Conservation (phyloP, 495 filamentous ascomycete genomes). For the Penicillium cinerascens region DNA sequence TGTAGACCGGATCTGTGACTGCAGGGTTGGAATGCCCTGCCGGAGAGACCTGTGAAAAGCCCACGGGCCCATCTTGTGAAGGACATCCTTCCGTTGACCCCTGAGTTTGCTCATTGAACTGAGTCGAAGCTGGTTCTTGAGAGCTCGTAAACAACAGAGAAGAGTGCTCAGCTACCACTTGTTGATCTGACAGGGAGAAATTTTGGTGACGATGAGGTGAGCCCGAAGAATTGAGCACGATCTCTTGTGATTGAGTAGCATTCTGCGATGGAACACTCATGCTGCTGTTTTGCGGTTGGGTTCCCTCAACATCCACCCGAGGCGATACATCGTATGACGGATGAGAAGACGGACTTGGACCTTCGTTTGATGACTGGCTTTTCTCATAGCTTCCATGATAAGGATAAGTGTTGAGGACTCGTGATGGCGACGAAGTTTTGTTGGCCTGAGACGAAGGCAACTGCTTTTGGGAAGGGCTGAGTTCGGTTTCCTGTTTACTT, state of each 20-base stretch:
- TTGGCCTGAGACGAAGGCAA: conserved; percentile 23
- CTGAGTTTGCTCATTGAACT: conserved; percentile 5
- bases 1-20: conserved; percentile 6
- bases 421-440: conserved; percentile 39
- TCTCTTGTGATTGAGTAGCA: conserved; percentile 12
- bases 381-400: conserved; percentile 21
- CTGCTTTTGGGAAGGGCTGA: background rate
- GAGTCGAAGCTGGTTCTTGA: conserved; percentile 14
- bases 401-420: conserved; percentile 32
- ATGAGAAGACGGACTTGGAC: conserved; percentile 3
- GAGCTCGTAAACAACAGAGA: conserved; percentile 19
- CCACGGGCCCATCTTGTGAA: background rate
- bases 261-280: conserved; percentile 14
- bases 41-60: conserved; percentile 4
- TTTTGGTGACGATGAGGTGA: conserved; percentile 16
- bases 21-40: conserved; percentile 16
- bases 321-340: conserved; percentile 1
- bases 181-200: conserved; percentile 1
- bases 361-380: conserved; percentile 20
- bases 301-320: conserved; percentile 21
- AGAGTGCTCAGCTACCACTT: conserved; percentile 9
- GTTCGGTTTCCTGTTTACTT: background rate
- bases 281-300: conserved; percentile 22
- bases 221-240: conserved; percentile 28
- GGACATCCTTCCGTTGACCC: background rate